These are phyloP conservation scores for Teunomyces kruisii DNA, from an alignment of 805 yeast species.

Conservation along the genomic window DNA sequence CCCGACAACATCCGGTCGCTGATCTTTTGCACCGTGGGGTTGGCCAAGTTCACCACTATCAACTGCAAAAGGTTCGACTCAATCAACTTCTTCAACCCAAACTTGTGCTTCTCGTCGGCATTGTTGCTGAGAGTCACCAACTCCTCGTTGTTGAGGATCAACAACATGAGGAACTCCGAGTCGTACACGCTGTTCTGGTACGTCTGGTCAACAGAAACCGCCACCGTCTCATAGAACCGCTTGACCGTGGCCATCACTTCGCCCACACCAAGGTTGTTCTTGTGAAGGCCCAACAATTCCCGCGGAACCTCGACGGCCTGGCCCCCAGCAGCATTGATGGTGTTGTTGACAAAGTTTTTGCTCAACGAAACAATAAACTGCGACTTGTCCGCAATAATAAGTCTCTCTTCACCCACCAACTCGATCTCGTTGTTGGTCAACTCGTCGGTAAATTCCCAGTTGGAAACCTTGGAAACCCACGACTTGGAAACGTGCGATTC, in stretches of 20 bases:
- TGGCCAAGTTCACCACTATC: slow-evolving; percentile 47
- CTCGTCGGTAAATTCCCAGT: slow-evolving; percentile 64
- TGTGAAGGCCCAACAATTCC: slow-evolving; percentile 4
- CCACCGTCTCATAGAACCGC: slow-evolving; percentile 23
- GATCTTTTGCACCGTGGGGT: slow-evolving; percentile 30
- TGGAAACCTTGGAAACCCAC: slow-evolving; percentile 63
- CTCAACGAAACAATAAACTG: slow-evolving; percentile 53
- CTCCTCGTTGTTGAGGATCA: slow-evolving; percentile 65
- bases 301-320: slow-evolving; percentile 5
- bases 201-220: slow-evolving; percentile 15
- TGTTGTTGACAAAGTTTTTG: slow-evolving; percentile 48
- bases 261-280: background rate
- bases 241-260: slow-evolving; percentile 22
- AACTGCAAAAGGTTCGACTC: slow-evolving; percentile 57
- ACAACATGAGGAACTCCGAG: slow-evolving; percentile 64
- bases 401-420: slow-evolving; percentile 45
- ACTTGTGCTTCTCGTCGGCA: slow-evolving; percentile 21
- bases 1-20: slow-evolving; percentile 46
- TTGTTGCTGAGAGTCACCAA: slow-evolving; percentile 41
- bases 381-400: slow-evolving; percentile 44
- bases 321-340: slow-evolving; percentile 29
- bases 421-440: slow-evolving; percentile 42
- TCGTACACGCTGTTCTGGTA: slow-evolving; percentile 51
- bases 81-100: slow-evolving; percentile 56
- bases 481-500: slow-evolving; percentile 55